Evolutionary conservation across 306 rosid species (phyloP), one percentile per base, ranked within the genome.

Genomic region (Citrullus amarus): DNA sequence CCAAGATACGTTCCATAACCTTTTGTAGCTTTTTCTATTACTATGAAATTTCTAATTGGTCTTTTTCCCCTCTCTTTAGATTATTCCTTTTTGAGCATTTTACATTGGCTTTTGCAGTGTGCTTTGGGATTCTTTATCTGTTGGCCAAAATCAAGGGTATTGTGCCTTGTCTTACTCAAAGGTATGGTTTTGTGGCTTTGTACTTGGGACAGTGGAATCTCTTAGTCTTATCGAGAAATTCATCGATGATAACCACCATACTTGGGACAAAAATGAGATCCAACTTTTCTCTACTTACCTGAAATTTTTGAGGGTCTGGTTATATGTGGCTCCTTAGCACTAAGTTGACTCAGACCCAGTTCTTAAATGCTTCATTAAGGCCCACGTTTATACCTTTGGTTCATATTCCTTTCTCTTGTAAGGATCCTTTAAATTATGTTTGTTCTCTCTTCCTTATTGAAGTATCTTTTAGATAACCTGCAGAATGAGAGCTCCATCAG

Each of bases 131-230:
- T 56, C 60, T 18, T 56, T 46, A 11, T 46, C 10, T 6, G 9
- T n/a, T 56, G 28, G 16, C 18, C 56, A 6, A 51, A 51, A 51
- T 51, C 56, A 4, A 51, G 18, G 56, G 56, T 13, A 14, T 13
- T 51, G n/a, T 18, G 60, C 60, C 8, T 56, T n/a, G 60, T 56
- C n/a, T 56, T n/a, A 56, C 28, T n/a, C 28, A 56, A 56, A 56
- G 28, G 28, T 6, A 25, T 66, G 81, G 87, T 89, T 86, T 83
- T 79, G 71, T 81, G 50, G 72, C 79, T 85, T 84, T 85, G 82
- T 77, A 79, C 83, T 80, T 72, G 72, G 74, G 82, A 82, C 78
- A 65, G 78, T 60, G n/a, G 58, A 60, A 59, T 84, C 77, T 73
- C 43, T 50, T 4, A 28, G 25, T 71, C 61, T 48, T 73, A 73